phyloP scores from a whole-genome alignment of 345 rosid species.

The Eucalyptus cloeziana region DNA sequence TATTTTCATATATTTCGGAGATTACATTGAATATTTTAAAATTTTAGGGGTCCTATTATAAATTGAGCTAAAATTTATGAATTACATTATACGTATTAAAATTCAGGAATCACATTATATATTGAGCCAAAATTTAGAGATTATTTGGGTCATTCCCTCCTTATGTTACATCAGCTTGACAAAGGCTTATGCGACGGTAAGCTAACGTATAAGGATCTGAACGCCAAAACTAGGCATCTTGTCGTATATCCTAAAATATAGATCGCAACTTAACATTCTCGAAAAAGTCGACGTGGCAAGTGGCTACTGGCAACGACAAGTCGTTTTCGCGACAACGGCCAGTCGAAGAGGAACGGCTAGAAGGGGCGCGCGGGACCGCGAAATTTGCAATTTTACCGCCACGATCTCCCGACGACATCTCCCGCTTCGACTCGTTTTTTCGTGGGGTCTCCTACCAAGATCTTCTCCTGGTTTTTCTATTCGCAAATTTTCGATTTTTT shows the following conservation, averaged over 20 bases:
- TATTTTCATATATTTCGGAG: too few species aligned
- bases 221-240: background rate
- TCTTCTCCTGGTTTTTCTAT: background rate
- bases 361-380: background rate
- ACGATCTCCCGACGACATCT: background rate
- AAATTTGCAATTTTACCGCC: background rate
- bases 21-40: too few species aligned
- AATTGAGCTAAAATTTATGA: accelerated
- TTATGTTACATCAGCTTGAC: background rate
- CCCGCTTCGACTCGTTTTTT: background rate
- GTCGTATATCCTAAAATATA: background rate
- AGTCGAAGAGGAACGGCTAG: background rate
- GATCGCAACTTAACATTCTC: background rate
- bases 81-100: accelerated
- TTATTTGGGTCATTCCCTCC: too few species aligned
- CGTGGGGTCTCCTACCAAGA: background rate
- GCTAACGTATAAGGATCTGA: background rate
- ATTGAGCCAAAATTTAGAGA: accelerated
- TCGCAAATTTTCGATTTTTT: background rate
- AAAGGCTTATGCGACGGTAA: background rate
- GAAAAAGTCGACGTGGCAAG: background rate
- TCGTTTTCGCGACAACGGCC: background rate
- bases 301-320: background rate
- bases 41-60: too few species aligned
- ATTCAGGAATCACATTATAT: accelerated